Evolutionary conservation across 2,329 filamentous ascomycete genomes (phyloP), one percentile per base, ranked within the genome.

Genomic region (Diplodia scrobiculata): DNA sequence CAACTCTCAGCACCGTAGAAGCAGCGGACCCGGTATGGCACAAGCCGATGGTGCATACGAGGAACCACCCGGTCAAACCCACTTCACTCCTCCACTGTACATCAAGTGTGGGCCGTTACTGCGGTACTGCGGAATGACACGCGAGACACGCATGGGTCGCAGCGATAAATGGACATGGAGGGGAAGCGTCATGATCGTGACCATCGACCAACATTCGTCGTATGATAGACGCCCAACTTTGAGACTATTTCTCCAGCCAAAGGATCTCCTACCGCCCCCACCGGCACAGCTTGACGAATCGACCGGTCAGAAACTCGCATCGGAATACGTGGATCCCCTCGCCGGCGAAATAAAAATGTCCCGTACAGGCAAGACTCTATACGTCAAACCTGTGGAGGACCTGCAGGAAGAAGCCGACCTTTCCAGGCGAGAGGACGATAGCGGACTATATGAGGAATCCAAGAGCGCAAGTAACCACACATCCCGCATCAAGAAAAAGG

Each of bases 111-210:
- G 95, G 0, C 95, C 95, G 5, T 81, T 99, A 25, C 80, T 99
- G 69, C 88, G 95, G 67, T 99, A 96, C 76, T 94, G 90, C 65
- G 95, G 96, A 21, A 87, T 97, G 50, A 87, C 89, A 48, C 83
- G 83, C 47, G 86, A 96, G 55, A 71, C 68, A 21, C 73, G 67
- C 60, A 69, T 68, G n/a, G 75, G 70, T 75, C 73, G 69, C 50
- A 68, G 73, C 69, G 88, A 91, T 51, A 85, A 87, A 62, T 91
- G 97, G 72, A 87, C 94, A 21, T 99, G 95, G 95, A 87, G 93
- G 75, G 95, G 95, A 5, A 96, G 88, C 68, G 84, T 98, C 66
- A 92, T 99, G 91, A 97, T 99, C 72, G 92, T 99, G 25, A 98
- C 95, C 0, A 84, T 88, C 63, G 94, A 99, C 73, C 84, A 86